Percentiles rank a stretch among this genome's conserved stretches.
These are phyloP conservation scores for Aureobasidium leucospermi DNA, from an alignment of 2,329 filamentous ascomycete species.

Conservation along the genomic window DNA sequence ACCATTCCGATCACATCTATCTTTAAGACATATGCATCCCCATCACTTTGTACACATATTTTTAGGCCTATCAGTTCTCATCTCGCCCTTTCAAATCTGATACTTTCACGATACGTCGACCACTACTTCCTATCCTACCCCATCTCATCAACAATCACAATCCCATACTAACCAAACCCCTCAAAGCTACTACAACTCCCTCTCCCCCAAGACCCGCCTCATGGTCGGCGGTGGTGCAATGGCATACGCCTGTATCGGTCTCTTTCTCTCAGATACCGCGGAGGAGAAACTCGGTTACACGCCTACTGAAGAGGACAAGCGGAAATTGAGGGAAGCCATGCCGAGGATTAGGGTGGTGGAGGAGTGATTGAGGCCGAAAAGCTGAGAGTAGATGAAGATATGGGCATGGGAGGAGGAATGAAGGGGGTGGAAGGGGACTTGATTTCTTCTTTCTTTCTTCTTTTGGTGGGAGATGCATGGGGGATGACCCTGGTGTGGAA, in stretches of 20 bases:
- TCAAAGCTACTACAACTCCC: slow-evolving; percentile 51
- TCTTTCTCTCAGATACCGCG: slow-evolving; percentile 65
- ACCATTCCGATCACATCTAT: neutral
- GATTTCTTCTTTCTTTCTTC: too few relatives aligned
- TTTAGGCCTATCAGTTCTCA: too few relatives aligned
- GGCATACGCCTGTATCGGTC: slow-evolving; percentile 65
- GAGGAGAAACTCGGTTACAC: slow-evolving; percentile 68
- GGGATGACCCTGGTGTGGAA: neutral
- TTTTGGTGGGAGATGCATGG: neutral
- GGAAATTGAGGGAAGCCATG: slow-evolving; percentile 52
- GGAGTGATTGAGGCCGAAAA: neutral
- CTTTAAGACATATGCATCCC: too few relatives aligned
- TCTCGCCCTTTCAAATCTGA: too few relatives aligned
- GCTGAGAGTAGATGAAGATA: neutral
- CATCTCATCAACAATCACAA: too few relatives aligned
- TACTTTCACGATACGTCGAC: neutral
- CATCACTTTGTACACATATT: too few relatives aligned
- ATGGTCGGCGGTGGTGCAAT: slow-evolving; percentile 68
- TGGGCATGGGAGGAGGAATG: too few relatives aligned
- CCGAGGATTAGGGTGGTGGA: slow-evolving; percentile 59
- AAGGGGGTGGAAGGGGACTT: neutral
- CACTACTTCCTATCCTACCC: neutral
- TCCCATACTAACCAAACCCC: neutral
- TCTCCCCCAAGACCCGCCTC: slow-evolving; percentile 63
- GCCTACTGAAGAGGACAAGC: slow-evolving; percentile 66